A percentile compares a stretch with the other conserved stretches of the same genome.
Conservation (phyloP, 768 basidiomycete species). For the Lentinula sp. region DNA sequence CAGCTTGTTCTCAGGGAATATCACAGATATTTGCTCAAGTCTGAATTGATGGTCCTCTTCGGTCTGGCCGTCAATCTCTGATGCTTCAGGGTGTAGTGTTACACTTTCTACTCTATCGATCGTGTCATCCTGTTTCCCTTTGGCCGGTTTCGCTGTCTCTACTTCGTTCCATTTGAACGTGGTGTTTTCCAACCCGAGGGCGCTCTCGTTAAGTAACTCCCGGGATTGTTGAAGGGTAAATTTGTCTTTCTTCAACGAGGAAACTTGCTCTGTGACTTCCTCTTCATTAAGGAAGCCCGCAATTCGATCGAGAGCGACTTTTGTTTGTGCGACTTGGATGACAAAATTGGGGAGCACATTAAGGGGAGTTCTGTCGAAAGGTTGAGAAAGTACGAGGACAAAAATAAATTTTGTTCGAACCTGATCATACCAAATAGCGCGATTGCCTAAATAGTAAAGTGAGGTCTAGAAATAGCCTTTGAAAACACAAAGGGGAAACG, state of each 20-base stretch:
- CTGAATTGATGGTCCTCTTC: conserved; percentile 52
- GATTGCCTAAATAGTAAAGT: conserved; percentile 43
- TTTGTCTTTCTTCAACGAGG: conserved; percentile 43
- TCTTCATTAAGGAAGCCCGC: conserved; percentile 63
- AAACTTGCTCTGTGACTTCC: conserved; percentile 65
- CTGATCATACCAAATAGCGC: conserved; percentile 83
- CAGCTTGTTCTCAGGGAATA: conserved; percentile 68
- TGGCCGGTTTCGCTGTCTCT: conserved; percentile 17
- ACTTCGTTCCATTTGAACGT: conserved; percentile 61
- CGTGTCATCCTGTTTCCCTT: conserved; percentile 5
- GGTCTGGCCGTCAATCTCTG: conserved; percentile 15
- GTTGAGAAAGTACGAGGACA: neutral
- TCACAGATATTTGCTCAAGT: conserved; percentile 56
- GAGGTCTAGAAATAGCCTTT: neutral
- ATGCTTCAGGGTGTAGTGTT: conserved; percentile 8
- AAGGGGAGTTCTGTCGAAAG: conserved; percentile 47
- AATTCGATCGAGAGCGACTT: conserved; percentile 64
- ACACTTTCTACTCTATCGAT: neutral
- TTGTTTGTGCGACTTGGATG: conserved; percentile 68
- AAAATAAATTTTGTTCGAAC: conserved; percentile 21
- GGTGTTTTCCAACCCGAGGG: conserved; percentile 53
- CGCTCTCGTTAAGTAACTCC: conserved; percentile 26
- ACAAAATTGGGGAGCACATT: conserved; percentile 79
- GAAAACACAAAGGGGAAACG: conserved; percentile 14
- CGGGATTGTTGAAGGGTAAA: conserved; percentile 11